Base-by-base conservation (phyloP, 169 alveolate species). In the Pseudocohnilembus persalinus region DNA sequence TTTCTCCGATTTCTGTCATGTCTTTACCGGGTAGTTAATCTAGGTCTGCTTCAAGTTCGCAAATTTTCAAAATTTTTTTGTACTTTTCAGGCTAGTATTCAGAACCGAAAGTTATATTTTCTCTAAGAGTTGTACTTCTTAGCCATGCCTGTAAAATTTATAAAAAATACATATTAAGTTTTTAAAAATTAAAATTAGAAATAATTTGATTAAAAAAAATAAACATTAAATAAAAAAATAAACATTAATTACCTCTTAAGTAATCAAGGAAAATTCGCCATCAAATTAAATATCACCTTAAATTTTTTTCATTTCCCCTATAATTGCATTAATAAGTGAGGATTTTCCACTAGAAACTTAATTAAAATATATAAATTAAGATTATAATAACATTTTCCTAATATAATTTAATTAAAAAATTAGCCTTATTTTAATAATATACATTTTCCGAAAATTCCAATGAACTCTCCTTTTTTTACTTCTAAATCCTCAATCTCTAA, bases 1-100 rank as follows among this genome's bases (percentile, higher is more conserved):
- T 87, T 87, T 87, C 91, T 30, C 91, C 91, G 16, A 87, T 87
- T 77, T 87, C 91, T 4, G 91, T 87, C 35, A 87, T 76, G 33
- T 87, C 91, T 27, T 88, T 88, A 0, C 87, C 91, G 24, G 81
- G 84, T 32, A 81, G 73, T 74, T 80, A 76, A 65, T 87, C 83
- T 74, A 81, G 64, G 76, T 87, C 91, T 27, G 34, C 84, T 11
- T 72, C 28, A 63, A 81, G 32, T 77, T 87, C 74, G 29, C 87
- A 87, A 29, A 87, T 49, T 31, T 79, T 80, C 15, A 87, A 31
- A 29, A 81, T 74, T 73, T 87, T 81, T 31, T 88, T 84, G 78
- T 88, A 88, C 73, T 63, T 74, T 30, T 83, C 68, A 75, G 79
- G 81, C 25, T 83, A 77, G 84, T 76, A 90, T 65, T 75, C 80